Evolutionary conservation across 495 filamentous ascomycete genomes (phyloP), one percentile per base, ranked within the genome.

Genomic region (Aspergillus kassunensis): DNA sequence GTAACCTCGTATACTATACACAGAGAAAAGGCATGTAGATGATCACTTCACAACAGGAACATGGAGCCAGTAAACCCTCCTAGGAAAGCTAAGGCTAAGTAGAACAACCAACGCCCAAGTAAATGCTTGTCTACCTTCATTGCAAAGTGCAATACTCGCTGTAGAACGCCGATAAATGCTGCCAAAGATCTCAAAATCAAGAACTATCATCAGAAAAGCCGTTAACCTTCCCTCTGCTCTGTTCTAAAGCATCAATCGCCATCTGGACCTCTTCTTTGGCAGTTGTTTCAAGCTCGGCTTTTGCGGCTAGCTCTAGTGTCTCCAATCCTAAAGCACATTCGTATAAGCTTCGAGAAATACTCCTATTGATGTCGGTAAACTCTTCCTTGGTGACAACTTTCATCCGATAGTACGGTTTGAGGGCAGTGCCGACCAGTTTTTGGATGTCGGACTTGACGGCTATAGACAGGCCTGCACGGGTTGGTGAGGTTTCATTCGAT

Each of bases 341-440:
- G 63, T 97, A 97, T n/a, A 97, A 70, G 68, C 81, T 85, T 15
- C 88, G 81, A 12, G 87, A 93, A 21, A 96, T 81, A 30, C 81
- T 84, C 39, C 89, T 82, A 64, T 96, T 96, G 69, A 96, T 91
- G 39, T 84, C 80, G 5, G 85, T 91, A 69, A 89, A 97, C 64
- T 96, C 86, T 34, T 95, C 85, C 58, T 88, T 84, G 27, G 83
- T 84, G 9, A 96, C 72, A 37, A 81, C 72, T 49, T 82, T 82
- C 24, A 73, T 73, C 11, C 81, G 80, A 54, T 87, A 95, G 55
- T 87, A 80, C 18, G 91, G 88, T 47, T 86, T 87, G 18, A 96
- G 74, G 0, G 85, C 88, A 18, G 76, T 69, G 23, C 85, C 83
- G 42, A 96, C 91, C 70, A 95, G 87, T 50, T 80, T 82, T 61